These are phyloP conservation scores for Pseudogymnoascus pannorum DNA, from an alignment of 2,329 filamentous ascomycete genomes.

Conservation along the genomic window DNA sequence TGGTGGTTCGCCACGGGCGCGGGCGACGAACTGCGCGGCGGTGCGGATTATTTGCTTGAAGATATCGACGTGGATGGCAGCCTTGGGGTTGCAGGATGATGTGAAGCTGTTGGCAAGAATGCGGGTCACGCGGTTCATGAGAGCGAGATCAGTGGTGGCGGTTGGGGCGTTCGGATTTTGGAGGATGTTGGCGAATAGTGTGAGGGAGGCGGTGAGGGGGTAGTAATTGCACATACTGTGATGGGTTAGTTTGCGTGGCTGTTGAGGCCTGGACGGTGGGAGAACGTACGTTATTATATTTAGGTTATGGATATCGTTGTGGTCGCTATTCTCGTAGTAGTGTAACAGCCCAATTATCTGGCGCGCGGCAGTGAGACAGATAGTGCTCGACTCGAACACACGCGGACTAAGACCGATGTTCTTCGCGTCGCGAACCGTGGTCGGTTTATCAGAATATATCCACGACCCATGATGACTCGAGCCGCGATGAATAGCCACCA, in stretches of 20 bases:
- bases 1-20: neutral
- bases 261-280: neutral
- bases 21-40: neutral
- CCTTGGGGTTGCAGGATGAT: neutral
- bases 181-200: slow-evolving; percentile 86
- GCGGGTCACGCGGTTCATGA: slow-evolving; percentile 69
- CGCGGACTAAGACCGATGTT: neutral
- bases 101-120: neutral
- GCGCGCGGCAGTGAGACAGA: neutral
- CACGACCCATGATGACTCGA: slow-evolving; percentile 18
- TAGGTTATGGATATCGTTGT: neutral
- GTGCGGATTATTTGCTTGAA: neutral
- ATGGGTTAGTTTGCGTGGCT: neutral
- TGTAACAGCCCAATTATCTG: neutral
- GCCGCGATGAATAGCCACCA: slow-evolving; percentile 19
- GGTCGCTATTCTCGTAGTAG: neutral
- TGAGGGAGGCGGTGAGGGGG: slow-evolving; percentile 85
- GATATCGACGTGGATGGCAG: neutral
- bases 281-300: neutral
- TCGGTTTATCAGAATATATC: slow-evolving; percentile 3
- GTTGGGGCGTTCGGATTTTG: slow-evolving; percentile 85
- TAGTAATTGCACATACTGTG: slow-evolving; percentile 52
- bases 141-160: slow-evolving; percentile 73
- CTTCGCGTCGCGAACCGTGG: neutral
- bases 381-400: neutral